These are phyloP conservation scores for Lavandula angustifolia DNA, from an alignment of 257 asterid genomes.

Conservation along the genomic window DNA sequence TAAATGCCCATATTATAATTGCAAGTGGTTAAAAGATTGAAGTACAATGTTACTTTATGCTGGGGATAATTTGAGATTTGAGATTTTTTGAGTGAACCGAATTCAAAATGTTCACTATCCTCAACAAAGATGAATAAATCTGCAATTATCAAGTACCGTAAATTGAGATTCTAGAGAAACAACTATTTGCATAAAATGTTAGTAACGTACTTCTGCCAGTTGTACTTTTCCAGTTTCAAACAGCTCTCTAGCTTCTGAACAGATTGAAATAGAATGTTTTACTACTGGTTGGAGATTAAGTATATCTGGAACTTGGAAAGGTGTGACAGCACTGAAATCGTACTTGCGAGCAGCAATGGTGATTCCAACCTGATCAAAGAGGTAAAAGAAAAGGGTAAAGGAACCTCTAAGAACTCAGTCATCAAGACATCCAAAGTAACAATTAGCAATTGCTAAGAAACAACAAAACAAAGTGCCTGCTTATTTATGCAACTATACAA, in stretches of 20 bases:
- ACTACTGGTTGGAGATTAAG: constrained; percentile 86
- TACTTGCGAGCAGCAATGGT: constrained; percentile 79
- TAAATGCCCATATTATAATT: not conserved
- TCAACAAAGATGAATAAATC: not conserved
- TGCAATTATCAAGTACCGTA: not conserved
- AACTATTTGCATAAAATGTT: not conserved
- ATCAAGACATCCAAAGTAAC: not conserved
- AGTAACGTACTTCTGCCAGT: constrained; percentile 73
- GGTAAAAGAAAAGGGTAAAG: not conserved
- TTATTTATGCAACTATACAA: not conserved
- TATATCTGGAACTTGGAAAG: constrained; percentile 81
- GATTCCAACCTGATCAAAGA: constrained; percentile 70
- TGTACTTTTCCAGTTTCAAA: constrained; percentile 94
- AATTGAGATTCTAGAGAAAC: constrained; percentile 1
- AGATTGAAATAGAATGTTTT: constrained; percentile 92
- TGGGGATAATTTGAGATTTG: not conserved
- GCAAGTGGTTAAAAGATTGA: not conserved
- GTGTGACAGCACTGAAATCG: constrained; percentile 64
- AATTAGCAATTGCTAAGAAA: not conserved
- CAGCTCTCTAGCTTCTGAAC: constrained; percentile 93
- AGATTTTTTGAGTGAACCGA: not conserved
- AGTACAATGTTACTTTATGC: not conserved
- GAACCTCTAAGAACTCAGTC: not conserved
- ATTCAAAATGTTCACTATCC: not conserved
- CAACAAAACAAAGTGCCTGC: not conserved